Conservation (phyloP, 257 asterid genomes). For the Linderniella brevidens region DNA sequence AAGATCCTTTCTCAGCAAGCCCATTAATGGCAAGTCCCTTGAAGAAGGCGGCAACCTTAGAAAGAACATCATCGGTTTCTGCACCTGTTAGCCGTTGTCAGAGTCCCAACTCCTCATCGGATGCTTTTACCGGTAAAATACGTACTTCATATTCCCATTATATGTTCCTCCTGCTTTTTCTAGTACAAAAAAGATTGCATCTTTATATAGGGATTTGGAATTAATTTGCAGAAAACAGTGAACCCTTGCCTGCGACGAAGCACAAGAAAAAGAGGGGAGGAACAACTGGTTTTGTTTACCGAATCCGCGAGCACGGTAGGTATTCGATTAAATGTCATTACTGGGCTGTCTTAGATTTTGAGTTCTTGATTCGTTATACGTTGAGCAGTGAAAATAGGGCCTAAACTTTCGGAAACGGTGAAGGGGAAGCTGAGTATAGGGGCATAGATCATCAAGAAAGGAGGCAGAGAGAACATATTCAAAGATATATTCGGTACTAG, state of each 20-base stretch:
- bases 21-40: no score
- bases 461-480: constrained; percentile 63
- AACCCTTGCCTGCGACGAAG: not conserved
- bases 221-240: not conserved
- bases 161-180: no score
- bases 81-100: no score
- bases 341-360: not conserved
- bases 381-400: constrained; percentile 42
- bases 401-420: constrained; percentile 56
- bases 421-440: constrained; percentile 74
- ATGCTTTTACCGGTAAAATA: no score
- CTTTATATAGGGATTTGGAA: no score
- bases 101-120: no score
- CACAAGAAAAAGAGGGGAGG: not conserved
- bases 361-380: not conserved
- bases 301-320: constrained; percentile 2
- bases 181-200: no score
- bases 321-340: not conserved
- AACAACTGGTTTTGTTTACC: no score
- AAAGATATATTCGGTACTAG: constrained; percentile 30
- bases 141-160: no score
- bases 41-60: no score
- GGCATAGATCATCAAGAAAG: constrained; percentile 50
- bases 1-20: no score
- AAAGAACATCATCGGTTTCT: no score